phyloP scores from a whole-genome alignment of 768 basidiomycete species.

The Gymnopilus junonius region DNA sequence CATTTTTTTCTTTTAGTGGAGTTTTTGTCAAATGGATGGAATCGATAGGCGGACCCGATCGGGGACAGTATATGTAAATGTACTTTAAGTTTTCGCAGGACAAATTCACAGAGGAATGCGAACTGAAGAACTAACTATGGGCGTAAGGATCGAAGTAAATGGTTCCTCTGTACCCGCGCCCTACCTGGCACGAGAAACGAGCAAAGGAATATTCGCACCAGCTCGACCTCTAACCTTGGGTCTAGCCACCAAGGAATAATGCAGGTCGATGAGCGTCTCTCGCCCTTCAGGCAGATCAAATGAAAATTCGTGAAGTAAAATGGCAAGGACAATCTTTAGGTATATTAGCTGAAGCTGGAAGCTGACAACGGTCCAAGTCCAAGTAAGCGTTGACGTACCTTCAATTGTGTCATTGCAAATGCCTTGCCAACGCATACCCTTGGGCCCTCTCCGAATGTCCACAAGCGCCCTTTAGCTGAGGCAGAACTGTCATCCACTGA shows the following conservation, averaged over 20 bases:
- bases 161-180: too few species aligned
- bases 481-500: conserved; percentile 32
- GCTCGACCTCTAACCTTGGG: conserved; percentile 38
- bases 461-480: conserved; percentile 41
- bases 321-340: conserved; percentile 42
- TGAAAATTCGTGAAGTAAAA: conserved; percentile 45
- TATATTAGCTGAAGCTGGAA: not conserved
- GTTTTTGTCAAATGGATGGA: too few species aligned
- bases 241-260: conserved; percentile 34
- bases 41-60: too few species aligned
- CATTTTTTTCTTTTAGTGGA: too few species aligned
- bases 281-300: conserved; percentile 43
- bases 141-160: too few species aligned
- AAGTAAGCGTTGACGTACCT: conserved; percentile 35
- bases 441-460: conserved; percentile 50
- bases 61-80: too few species aligned
- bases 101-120: too few species aligned
- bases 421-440: conserved; percentile 48
- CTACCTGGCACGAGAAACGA: conserved; percentile 26
- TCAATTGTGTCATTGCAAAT: conserved; percentile 46
- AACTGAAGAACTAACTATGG: too few species aligned
- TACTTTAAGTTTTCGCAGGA: too few species aligned
- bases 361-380: not conserved
- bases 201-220: conserved; percentile 33
- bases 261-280: conserved; percentile 34